A percentile compares a stretch with the other conserved stretches of the same genome.
Conservation (phyloP, 805 yeast genomes). For the Scheffersomyces stipitis region DNA sequence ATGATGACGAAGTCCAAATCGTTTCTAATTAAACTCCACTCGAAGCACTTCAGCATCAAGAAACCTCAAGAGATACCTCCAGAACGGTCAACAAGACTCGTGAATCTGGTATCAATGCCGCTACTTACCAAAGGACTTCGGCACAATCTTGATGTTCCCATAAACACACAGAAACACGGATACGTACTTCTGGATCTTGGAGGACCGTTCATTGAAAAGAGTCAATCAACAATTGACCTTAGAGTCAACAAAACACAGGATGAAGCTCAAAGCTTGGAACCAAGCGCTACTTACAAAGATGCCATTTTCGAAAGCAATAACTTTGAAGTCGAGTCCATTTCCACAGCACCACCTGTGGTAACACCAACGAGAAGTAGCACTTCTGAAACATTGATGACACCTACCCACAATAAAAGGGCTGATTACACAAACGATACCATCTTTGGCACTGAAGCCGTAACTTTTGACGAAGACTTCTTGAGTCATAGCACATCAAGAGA, state of each 20-base stretch:
- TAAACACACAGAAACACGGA: no score
- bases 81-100: no score
- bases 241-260: no score
- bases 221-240: no score
- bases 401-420: neutral
- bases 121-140: neutral
- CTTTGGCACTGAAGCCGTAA: constrained; percentile 1
- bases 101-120: neutral
- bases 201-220: no score
- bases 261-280: no score
- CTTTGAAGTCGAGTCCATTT: neutral
- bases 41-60: neutral
- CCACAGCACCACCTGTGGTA: neutral
- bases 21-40: neutral
- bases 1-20: no score
- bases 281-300: neutral
- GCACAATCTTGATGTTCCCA: no score
- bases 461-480: constrained; percentile 13
- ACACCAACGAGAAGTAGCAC: neutral
- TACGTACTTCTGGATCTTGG: no score
- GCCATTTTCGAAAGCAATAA: neutral
- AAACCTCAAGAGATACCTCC: neutral
- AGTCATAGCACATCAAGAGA: constrained; percentile 16
- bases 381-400: neutral
- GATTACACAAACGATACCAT: neutral